Base-by-base conservation (phyloP, 495 filamentous ascomycete species). In the Coniosporium apollinis region DNA sequence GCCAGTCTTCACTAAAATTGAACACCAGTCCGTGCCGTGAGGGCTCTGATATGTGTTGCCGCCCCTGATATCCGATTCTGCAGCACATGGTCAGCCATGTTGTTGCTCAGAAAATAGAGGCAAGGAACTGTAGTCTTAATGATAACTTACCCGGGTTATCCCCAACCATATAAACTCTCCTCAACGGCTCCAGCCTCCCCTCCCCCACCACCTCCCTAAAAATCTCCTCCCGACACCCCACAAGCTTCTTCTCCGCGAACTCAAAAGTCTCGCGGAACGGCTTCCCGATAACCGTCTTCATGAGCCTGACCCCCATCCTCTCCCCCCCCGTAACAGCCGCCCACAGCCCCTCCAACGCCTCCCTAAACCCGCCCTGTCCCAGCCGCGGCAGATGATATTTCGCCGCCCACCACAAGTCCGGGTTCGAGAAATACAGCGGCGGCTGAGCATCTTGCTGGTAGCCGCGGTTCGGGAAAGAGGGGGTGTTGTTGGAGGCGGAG, bases 121-220 rank as follows among this genome's bases (percentile, higher is more conserved):
- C 22, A 26, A 26, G 7, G n/a, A 26, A 26, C 24, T 13, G 2
- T 8, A 8, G 2, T 26, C 24, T 26, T 8, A 13, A 26, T 13
- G 24, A 13, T 16, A 8, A 42, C 38, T 22, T 15, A 42, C 39
- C 39, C 0, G 89, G 87, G 45, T 96, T 99, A 46, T 99, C 89
- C 0, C 89, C 89, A n/a, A 99, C 67, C 87, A 96, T 94, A 48
- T 91, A 96, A 4, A 99, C 81, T 10, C 62, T 67, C 46, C 59
- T 55, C 39, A 93, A 49, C 11, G 58, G 59, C 5, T 48, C 49
- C 1, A 61, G 38, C 22, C 52, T 42, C 11, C 47, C 49, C 11
- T 29, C 26, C 3, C 45, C 40, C 17, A 67, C 42, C 20, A 67
- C 49, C 11, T 29, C 26, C 3, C 45, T 39, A 15, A 67, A 42